Evolutionary conservation across 768 basidiomycete species (phyloP).

Genomic region (Galerina sulciceps): DNA sequence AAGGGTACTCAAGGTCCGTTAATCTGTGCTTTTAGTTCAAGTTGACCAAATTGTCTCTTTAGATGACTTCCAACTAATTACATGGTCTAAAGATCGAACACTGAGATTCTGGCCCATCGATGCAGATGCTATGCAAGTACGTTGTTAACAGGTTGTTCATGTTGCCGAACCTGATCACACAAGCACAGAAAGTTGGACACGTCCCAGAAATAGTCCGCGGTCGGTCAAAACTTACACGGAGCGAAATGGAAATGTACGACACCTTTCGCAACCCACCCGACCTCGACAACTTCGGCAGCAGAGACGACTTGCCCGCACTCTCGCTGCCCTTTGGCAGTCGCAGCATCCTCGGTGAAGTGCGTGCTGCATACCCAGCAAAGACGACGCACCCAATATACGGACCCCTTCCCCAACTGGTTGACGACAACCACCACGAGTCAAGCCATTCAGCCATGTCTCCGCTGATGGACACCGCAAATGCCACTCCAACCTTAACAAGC

Average conservation of each 20-base stretch:
- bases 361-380: too few species aligned
- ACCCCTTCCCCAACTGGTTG: too few species aligned
- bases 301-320: background rate
- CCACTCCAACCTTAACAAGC: slow-evolving; percentile 19
- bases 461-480: slow-evolving; percentile 6
- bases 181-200: slow-evolving; percentile 54
- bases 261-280: slow-evolving; percentile 64
- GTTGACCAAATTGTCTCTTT: background rate
- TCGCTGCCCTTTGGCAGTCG: background rate
- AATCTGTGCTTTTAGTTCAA: background rate
- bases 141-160: slow-evolving; percentile 6
- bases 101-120: slow-evolving; percentile 91
- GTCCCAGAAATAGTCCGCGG: slow-evolving; percentile 32
- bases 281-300: slow-evolving; percentile 13
- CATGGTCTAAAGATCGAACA: slow-evolving; percentile 87
- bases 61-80: slow-evolving; percentile 65
- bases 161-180: background rate
- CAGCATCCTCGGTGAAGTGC: background rate
- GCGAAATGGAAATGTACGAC: slow-evolving; percentile 24
- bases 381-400: too few species aligned
- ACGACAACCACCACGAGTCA: too few species aligned
- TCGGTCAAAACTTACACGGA: slow-evolving; percentile 31
- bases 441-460: too few species aligned
- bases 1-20: slow-evolving; percentile 57
- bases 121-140: slow-evolving; percentile 68